Evolutionary conservation across 768 basidiomycete genomes (phyloP).

Genomic region (Clathrus columnatus): DNA sequence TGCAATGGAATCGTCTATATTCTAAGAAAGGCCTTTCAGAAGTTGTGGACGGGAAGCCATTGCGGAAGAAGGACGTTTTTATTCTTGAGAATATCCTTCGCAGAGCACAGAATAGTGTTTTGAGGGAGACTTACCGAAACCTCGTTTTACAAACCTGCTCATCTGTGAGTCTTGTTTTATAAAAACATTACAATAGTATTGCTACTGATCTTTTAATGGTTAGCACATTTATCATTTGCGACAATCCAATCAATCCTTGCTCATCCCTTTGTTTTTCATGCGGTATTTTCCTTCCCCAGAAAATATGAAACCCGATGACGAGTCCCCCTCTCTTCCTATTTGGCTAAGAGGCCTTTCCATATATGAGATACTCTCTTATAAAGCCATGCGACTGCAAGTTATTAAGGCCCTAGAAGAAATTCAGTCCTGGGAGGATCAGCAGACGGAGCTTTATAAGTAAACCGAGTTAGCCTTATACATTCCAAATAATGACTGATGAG

Average conservation of each 20-base stretch:
- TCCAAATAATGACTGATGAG: too few species aligned
- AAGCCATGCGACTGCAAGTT: neutral
- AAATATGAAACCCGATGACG: neutral
- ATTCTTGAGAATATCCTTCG: neutral
- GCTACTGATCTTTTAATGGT: neutral
- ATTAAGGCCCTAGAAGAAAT: neutral
- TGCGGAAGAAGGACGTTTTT: neutral
- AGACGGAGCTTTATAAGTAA: neutral
- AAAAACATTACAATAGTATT: neutral
- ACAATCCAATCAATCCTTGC: neutral
- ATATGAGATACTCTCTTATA: neutral
- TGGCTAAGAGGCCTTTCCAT: neutral
- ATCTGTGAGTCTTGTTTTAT: neutral
- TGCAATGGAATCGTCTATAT: constrained; percentile 6
- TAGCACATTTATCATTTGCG: constrained; percentile 8
- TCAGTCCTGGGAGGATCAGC: neutral
- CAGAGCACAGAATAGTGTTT: neutral
- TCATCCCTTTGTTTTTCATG: neutral
- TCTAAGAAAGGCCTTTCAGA: neutral
- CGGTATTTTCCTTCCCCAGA: constrained; percentile 5
- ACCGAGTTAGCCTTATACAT: too few species aligned
- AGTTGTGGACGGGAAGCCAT: neutral
- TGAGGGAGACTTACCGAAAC: constrained; percentile 7
- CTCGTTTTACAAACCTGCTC: constrained; percentile 4
- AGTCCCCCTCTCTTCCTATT: neutral